Evolutionary conservation across 306 rosid species (phyloP).

Genomic region (Begonia loranthoides): DNA sequence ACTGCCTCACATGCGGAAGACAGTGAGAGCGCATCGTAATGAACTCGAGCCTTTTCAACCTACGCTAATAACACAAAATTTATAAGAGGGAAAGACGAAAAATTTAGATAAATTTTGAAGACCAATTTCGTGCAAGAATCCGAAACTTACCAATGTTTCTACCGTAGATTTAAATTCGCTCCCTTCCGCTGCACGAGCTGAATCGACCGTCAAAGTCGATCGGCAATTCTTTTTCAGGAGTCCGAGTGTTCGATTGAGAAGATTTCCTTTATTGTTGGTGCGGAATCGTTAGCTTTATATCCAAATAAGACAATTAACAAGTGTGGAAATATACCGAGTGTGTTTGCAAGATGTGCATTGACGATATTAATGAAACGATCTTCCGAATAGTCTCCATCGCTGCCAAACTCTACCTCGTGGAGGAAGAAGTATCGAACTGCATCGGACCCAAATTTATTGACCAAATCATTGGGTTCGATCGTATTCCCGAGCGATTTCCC

Average conservation of each 20-base stretch:
- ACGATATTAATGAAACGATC: conserved; percentile 81
- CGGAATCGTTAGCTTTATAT: neutral
- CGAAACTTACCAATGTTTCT: conserved; percentile 43
- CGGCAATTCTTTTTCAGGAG: conserved; percentile 84
- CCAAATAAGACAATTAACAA: neutral
- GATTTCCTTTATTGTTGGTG: conserved; percentile 49
- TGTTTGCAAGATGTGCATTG: conserved; percentile 96
- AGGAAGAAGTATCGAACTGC: conserved; percentile 95
- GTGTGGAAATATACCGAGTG: conserved; percentile 51
- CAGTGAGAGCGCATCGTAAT: conserved; percentile 60
- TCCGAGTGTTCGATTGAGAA: conserved; percentile 82
- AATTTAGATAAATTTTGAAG: neutral
- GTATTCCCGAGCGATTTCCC: conserved; percentile 94
- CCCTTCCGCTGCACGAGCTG: conserved; percentile 65
- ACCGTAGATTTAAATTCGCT: conserved; percentile 52
- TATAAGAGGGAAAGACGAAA: no score
- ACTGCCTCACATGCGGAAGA: conserved; percentile 92
- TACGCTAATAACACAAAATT: conserved; percentile 8
- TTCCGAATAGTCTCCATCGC: conserved; percentile 92
- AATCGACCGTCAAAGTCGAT: conserved; percentile 66
- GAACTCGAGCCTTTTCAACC: conserved; percentile 59
- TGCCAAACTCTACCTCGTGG: conserved; percentile 87
- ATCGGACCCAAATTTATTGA: conserved; percentile 68
- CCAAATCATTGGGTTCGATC: conserved; percentile 91
- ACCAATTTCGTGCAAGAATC: neutral